Evolutionary conservation across 2,329 filamentous ascomycete species (phyloP).

Genomic region (Amphichorda felina): DNA sequence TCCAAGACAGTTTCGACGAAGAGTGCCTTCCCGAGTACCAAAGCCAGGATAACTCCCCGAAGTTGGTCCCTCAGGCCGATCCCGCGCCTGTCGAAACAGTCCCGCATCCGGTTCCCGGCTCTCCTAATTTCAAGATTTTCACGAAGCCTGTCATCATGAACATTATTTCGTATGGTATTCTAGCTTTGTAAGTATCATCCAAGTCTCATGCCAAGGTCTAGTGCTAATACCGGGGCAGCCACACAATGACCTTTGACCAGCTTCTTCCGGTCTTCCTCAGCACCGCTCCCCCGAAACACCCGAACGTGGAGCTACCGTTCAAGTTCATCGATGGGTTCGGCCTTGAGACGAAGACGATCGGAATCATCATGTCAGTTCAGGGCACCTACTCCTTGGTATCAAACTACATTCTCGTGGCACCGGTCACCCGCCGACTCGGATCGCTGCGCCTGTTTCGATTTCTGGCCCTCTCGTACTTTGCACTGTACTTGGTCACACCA

Average conservation of each 20-base stretch:
- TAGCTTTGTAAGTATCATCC: constrained; percentile 69
- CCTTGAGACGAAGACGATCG: constrained; percentile 72
- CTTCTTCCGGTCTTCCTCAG: constrained; percentile 87
- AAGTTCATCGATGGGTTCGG: constrained; percentile 82
- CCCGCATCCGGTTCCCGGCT: not conserved
- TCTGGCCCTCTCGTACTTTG: constrained; percentile 71
- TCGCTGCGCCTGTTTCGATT: constrained; percentile 73
- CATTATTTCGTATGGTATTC: constrained; percentile 80
- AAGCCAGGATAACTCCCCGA: constrained; percentile 44
- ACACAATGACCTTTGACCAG: constrained; percentile 94
- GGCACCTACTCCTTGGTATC: constrained; percentile 82
- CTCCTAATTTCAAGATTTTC: constrained; percentile 45
- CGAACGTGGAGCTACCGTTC: constrained; percentile 58
- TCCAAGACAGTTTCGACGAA: constrained; percentile 18
- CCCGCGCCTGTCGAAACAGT: constrained; percentile 12
- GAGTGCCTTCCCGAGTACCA: constrained; percentile 60
- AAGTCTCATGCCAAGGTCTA: not conserved
- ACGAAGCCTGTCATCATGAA: constrained; percentile 77
- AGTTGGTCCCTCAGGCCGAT: constrained; percentile 21
- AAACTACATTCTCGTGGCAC: constrained; percentile 74
- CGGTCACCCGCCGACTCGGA: constrained; percentile 63
- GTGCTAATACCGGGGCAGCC: constrained; percentile 38
- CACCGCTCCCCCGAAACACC: constrained; percentile 41
- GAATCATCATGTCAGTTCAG: constrained; percentile 78
- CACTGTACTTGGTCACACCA: constrained; percentile 77